Base-by-base conservation (phyloP, 2,329 filamentous ascomycete genomes). In the Mycocentrospora acerina region DNA sequence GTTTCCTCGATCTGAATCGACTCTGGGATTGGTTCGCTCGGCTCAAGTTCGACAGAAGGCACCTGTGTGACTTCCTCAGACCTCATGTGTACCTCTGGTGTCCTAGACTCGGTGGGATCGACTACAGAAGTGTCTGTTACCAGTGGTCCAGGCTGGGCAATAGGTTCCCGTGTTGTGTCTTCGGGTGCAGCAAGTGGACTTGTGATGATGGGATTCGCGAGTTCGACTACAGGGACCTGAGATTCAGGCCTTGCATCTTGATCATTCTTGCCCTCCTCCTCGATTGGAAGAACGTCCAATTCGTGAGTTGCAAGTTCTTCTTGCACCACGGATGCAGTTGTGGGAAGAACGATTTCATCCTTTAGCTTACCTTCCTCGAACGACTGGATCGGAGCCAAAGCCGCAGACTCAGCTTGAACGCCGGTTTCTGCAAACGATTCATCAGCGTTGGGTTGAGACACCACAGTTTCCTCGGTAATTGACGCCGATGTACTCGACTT, bases 241-340 rank as follows among this genome's bases (percentile, higher is more conserved):
- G 50, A 33, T 30, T 38, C 53, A n/a, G 45, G 48, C 33, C 44
- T 39, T 37, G 50, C 55, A 34, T 44, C 42, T 43, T 56, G 58
- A 29, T 35, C 40, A 28, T 57, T 55, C 38, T 52, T 49, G 2
- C 32, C 34, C 36, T 48, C 51, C 19, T 50, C 44, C 31, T 46
- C 37, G 4, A 40, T 35, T n/a, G 26, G 26, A 16, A 32, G 24
- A 11, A 33, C 7, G 16, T 32, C 28, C 26, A 17, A 24, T 8
- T 48, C 45, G n/a, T 46, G 35, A 11, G n/a, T 14, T 10, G 19
- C 22, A 18, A 33, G 29, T 16, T 44, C 25, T 13, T 24, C 25
- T 25, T 35, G 29, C 3, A 34, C 17, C 7, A 32, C 2, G 22
- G 33, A 26, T 25, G 48, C 37, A 10, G 36, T 12, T 7, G 32